A percentile compares a stretch with the other conserved stretches of the same genome.
Evolutionary conservation across 257 asterid species (phyloP).

Genomic region (Oldenlandia corymbosa): DNA sequence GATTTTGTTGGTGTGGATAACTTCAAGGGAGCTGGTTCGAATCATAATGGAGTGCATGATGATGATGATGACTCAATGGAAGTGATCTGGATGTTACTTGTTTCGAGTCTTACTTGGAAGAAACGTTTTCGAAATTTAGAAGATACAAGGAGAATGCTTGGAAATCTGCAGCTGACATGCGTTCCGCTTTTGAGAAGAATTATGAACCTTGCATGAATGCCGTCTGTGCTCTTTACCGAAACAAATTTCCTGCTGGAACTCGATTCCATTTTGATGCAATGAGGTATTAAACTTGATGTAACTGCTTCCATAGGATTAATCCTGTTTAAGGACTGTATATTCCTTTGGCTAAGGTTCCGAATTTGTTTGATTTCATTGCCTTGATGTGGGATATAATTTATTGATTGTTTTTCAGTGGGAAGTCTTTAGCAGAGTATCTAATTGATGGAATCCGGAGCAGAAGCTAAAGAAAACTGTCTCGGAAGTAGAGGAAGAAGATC

Average conservation of each 20-base stretch:
- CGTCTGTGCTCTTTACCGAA: conserved; percentile 32
- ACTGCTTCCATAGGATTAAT: too few species aligned
- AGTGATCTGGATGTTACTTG: not conserved
- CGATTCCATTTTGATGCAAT: conserved; percentile 11
- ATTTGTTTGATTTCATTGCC: not conserved
- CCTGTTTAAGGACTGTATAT: not conserved
- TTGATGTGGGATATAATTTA: not conserved
- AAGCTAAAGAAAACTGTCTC: conserved; percentile 25
- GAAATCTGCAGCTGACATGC: conserved; percentile 5
- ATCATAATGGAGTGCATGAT: not conserved
- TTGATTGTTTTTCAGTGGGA: conserved; percentile 22
- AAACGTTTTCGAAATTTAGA: not conserved
- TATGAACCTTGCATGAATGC: conserved; percentile 26
- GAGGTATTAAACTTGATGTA: conserved; percentile 13
- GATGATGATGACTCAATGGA: not conserved
- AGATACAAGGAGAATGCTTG: not conserved
- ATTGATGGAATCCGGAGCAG: conserved; percentile 22
- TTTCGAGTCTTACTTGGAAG: not conserved
- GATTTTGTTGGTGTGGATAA: not conserved
- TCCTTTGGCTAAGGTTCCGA: not conserved
- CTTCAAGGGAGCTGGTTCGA: not conserved
- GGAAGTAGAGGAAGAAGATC: conserved; percentile 28
- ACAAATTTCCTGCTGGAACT: conserved; percentile 3
- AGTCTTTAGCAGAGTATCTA: conserved; percentile 31
- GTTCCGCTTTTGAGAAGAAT: conserved; percentile 19